phyloP scores from a whole-genome alignment of 2,329 filamentous ascomycete genomes.

The Aspergillus calidoustus region DNA sequence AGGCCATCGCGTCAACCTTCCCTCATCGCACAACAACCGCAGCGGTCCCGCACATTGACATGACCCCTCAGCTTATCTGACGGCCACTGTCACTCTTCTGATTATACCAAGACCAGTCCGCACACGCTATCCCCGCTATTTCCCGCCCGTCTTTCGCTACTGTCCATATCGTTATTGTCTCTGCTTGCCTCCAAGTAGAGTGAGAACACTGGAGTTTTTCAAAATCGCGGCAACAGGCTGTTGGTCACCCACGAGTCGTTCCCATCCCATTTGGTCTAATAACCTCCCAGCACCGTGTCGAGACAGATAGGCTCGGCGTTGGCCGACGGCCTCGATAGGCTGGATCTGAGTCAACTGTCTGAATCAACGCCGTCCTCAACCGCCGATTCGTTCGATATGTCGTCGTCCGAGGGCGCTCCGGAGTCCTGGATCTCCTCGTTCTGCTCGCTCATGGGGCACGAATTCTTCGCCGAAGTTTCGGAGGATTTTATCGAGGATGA shows the following conservation, averaged over 20 bases:
- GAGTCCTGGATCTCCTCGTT: constrained; percentile 99
- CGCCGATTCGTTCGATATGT: constrained; percentile 48
- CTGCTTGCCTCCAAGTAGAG: constrained; percentile 4
- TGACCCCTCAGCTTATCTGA: constrained; percentile 35
- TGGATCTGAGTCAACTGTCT: constrained; percentile 52
- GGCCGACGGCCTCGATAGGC: constrained; percentile 54
- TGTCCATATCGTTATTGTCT: neutral
- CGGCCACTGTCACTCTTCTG: constrained; percentile 21
- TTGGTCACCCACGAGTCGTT: constrained; percentile 7
- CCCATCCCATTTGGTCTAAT: constrained; percentile 10
- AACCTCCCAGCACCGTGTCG: constrained; percentile 50
- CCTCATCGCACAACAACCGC: constrained; percentile 40
- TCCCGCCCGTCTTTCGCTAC: neutral
- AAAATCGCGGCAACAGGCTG: constrained; percentile 12
- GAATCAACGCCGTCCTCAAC: constrained; percentile 47
- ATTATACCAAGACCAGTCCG: constrained; percentile 4
- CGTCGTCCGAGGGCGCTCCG: constrained; percentile 54
- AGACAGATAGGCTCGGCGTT: constrained; percentile 50
- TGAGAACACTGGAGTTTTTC: constrained; percentile 5
- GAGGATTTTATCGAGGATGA: constrained; percentile 99
- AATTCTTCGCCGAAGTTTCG: constrained; percentile 98
- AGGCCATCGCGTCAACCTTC: constrained; percentile 28
- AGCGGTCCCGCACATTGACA: constrained; percentile 36
- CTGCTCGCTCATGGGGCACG: constrained; percentile 91
- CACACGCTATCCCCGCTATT: neutral